phyloP scores from a whole-genome alignment of 1,284 basidiomycete species.

The Hymenochaete sp. region DNA sequence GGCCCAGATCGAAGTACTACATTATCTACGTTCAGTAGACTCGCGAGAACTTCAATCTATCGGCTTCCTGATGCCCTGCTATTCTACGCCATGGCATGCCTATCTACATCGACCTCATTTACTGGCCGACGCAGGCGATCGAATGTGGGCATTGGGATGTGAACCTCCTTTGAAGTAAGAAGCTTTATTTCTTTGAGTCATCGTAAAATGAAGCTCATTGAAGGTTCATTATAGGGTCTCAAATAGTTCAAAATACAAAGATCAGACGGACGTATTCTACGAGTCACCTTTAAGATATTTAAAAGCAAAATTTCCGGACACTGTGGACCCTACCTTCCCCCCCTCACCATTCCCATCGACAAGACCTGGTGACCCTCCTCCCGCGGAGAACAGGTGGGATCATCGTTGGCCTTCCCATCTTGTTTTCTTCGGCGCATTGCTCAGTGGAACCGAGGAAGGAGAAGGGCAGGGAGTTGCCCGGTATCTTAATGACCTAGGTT shows the following conservation, averaged over 20 bases:
- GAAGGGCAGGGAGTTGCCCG: constrained; percentile 31
- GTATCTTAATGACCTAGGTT: constrained; percentile 52
- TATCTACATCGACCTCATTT: constrained; percentile 71
- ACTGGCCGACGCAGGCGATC: constrained; percentile 31
- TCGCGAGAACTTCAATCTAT: constrained; percentile 47
- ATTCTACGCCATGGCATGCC: constrained; percentile 94
- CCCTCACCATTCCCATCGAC: constrained; percentile 51
- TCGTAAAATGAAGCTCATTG: constrained; percentile 7
- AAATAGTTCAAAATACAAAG: constrained; percentile 50
- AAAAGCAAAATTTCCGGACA: constrained; percentile 49
- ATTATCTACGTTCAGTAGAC: constrained; percentile 49
- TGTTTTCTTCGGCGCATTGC: constrained; percentile 69
- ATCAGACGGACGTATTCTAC: constrained; percentile 85
- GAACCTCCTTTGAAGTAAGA: constrained; percentile 80
- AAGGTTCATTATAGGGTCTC: constrained; percentile 34
- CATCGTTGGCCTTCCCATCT: constrained; percentile 79
- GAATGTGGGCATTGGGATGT: constrained; percentile 80
- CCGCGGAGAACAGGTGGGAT: constrained; percentile 34
- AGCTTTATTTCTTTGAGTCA: constrained; percentile 7
- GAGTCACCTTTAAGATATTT: constrained; percentile 64
- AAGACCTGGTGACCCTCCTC: constrained; percentile 35
- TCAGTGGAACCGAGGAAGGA: too few species aligned
- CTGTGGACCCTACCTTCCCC: constrained; percentile 59
- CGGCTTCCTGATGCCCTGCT: constrained; percentile 92
- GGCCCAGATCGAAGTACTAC: constrained; percentile 69